These are phyloP conservation scores for Fusarium paranaense DNA, from an alignment of 2,329 filamentous ascomycete genomes.

Conservation along the genomic window DNA sequence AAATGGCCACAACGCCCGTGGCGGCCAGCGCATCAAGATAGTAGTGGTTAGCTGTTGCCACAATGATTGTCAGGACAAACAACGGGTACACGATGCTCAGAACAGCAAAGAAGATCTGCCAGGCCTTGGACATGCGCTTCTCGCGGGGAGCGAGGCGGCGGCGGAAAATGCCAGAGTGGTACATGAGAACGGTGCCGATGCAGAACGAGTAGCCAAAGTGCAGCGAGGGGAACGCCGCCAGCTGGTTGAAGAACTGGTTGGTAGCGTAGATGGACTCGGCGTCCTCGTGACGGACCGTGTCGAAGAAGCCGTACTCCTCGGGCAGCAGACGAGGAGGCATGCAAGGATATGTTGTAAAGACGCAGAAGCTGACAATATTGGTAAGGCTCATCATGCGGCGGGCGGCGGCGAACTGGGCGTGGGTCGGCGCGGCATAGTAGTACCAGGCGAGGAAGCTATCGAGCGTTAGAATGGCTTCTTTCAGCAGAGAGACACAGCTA, in stretches of 20 bases:
- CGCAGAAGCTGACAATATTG: slow-evolving; percentile 65
- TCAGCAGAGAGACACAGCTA: slow-evolving; percentile 19
- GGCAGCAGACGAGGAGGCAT: slow-evolving; percentile 69
- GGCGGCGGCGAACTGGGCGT: slow-evolving; percentile 50
- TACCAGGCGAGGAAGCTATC: slow-evolving; percentile 72
- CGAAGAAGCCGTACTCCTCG: slow-evolving; percentile 67
- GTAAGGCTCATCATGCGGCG: slow-evolving; percentile 61
- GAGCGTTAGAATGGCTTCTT: background rate
- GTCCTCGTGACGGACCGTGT: slow-evolving; percentile 62
- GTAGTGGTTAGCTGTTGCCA: slow-evolving; percentile 73
- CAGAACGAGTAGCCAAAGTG: slow-evolving; percentile 68
- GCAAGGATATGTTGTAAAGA: slow-evolving; percentile 67
- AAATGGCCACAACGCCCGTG: slow-evolving; percentile 68
- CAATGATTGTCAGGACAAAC: slow-evolving; percentile 67
- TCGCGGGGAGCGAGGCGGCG: slow-evolving; percentile 44
- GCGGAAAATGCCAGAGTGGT: slow-evolving; percentile 62
- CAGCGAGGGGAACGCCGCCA: slow-evolving; percentile 69
- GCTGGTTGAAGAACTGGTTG: slow-evolving; percentile 67
- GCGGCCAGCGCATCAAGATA: slow-evolving; percentile 76
- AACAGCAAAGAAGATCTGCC: slow-evolving; percentile 43
- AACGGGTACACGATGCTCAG: slow-evolving; percentile 64
- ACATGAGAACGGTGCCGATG: slow-evolving; percentile 65
- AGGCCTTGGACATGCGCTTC: slow-evolving; percentile 45
- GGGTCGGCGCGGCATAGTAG: slow-evolving; percentile 65
- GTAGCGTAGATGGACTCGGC: slow-evolving; percentile 72